Evolutionary conservation across 1,284 basidiomycete species (phyloP), one percentile per base, ranked within the genome.

Genomic region (Trichosporon inkin): DNA sequence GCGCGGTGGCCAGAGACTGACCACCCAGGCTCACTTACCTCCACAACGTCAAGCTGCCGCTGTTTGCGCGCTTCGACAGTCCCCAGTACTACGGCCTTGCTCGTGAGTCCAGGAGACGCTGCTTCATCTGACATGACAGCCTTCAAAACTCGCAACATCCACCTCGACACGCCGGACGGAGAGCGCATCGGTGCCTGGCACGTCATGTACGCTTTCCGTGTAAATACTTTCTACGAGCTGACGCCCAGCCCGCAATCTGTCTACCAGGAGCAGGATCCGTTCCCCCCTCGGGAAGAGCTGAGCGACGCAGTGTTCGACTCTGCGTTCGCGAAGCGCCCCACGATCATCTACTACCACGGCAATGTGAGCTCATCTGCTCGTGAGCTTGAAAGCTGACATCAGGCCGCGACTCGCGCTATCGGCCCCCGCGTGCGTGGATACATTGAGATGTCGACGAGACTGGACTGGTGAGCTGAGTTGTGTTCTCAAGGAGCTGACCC

Each of bases 151-250:
- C 78, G 86, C 39, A 89, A 93, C 68, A 70, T 94, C 22, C 77
- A 83, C 55, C 77, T 96, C 5, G 74, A 79, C 10, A 92, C 92
- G 0, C 70, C 84, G 0, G 94, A 97, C 71, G 88, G 89, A 52
- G 83, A 88, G 62, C 83, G 81, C 0, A 77, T 97, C 32, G 94
- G 94, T 6, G 88, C 88, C 8, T 98, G 93, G 94, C 92, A 95
- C 75, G 79, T 92, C 34, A 81, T 96, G 51, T 87, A 62, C 56
- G 79, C 75, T 8, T 66, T 10, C 2, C 13, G 17, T 4, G 8
- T 8, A 17, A n/a, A 4, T 1, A 10, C 10, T 10, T 20, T 10
- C n/a, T n/a, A n/a, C n/a, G 4, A 56, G 56, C 47, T 53, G 8
- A 58, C 35, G 10, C 7, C n/a, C 56, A 74, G 71, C 35, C 71